Evolutionary conservation across 352 stramenopile species (phyloP).

Genomic region (Poterioochromonas sp.): DNA sequence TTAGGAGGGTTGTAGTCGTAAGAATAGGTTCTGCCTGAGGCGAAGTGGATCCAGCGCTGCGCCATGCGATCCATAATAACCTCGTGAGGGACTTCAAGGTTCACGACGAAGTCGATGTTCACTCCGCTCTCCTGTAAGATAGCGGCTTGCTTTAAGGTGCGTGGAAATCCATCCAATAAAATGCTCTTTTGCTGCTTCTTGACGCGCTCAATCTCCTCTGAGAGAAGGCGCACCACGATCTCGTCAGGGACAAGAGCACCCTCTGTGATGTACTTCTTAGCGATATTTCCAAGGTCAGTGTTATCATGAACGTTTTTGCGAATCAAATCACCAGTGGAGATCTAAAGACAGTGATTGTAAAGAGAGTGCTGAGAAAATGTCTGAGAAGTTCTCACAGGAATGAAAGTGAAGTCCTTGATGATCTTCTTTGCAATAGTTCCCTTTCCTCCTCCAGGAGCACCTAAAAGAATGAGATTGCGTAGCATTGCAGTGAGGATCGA

Average conservation of each 20-base stretch:
- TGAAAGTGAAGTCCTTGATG: constrained; percentile 66
- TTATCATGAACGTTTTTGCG: constrained; percentile 74
- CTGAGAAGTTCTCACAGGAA: constrained; percentile 45
- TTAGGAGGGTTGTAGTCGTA: constrained; percentile 82
- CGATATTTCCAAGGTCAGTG: constrained; percentile 93
- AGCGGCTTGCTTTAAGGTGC: constrained; percentile 92
- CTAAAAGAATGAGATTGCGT: background rate
- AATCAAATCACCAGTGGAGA: constrained; percentile 70
- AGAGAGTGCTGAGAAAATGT: background rate
- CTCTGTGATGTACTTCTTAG: constrained; percentile 92
- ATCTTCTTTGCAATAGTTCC: constrained; percentile 73
- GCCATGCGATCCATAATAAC: constrained; percentile 77
- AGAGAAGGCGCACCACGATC: constrained; percentile 98
- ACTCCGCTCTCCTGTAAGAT: constrained; percentile 82
- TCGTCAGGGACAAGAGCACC: constrained; percentile 80
- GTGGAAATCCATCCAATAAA: constrained; percentile 98
- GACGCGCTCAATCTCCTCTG: constrained; percentile 87
- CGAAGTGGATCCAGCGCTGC: constrained; percentile 69
- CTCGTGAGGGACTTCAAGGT: constrained; percentile 55
- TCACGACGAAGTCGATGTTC: constrained; percentile 69
- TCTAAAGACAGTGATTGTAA: background rate
- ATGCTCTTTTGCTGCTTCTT: constrained; percentile 95
- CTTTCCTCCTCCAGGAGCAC: constrained; percentile 57
- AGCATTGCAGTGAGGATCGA: background rate
- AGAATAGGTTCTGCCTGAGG: constrained; percentile 77